Base-by-base conservation (phyloP, 2,329 filamentous ascomycete species). In the Pezicula rhizophila region DNA sequence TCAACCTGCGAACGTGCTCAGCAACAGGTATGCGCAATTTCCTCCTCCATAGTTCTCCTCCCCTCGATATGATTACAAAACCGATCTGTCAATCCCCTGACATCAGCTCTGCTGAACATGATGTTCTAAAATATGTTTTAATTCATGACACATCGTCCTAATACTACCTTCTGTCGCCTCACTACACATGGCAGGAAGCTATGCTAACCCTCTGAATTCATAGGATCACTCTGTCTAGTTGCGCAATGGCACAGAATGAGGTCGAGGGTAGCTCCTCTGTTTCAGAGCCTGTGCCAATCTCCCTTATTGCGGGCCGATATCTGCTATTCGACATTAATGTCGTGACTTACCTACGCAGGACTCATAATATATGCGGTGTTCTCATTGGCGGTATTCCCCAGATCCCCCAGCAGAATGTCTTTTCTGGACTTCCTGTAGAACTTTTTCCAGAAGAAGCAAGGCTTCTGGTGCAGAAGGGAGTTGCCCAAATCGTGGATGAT, bases 341-440 rank as follows among this genome's bases (percentile, higher is more conserved):
- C 55, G 85, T 90, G 52, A 83, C 86, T 60, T 79, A 85, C 65
- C 75, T 96, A 54, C 87, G 93, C 57, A 82, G 87, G 53, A 75
- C 82, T 60, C 80, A 96, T 71, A 84, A 89, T 65, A 89, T 96
- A 60, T 91, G 87, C 62, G 90, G 90, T 54, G 85, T 93, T 28
- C 76, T 96, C 48, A 84, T 88, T 51, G 93, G 93, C 49, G 91
- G 88, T 7, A 82, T 96, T 26, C 92, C 93, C 2, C 91, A 97
- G 68, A 85, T 89, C 49, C 90, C 91, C 5, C 92, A 95, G 59
- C 93, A 99, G 69, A 97, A 96, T 70, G 79, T 96, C 50, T 97
- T 97, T 65, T 79, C 92, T 50, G 89, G 91, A 41, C 71, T 97
- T 44, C 93, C 93, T 2, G 71, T 97, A 23, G 87, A 96, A 72